Base-by-base conservation (phyloP, 83 land plant species). In the Picea engelmannii region DNA sequence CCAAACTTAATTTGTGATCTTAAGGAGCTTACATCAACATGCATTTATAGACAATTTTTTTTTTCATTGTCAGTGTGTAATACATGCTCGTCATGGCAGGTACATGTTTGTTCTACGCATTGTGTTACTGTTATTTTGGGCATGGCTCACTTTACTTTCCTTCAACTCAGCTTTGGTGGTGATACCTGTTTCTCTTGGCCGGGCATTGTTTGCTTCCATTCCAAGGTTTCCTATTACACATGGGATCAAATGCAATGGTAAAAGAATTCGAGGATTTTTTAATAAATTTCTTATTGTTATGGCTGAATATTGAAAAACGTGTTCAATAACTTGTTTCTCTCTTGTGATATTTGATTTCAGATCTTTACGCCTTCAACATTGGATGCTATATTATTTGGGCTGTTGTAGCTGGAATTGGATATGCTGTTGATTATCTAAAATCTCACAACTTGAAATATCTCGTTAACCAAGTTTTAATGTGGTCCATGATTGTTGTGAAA, bases 171-270 rank as follows among this genome's bases (percentile, higher is more conserved):
- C 94, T 25, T 79, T 96, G 86, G 84, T 96, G 79, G 90, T 94
- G 63, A 84, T 96, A 27, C 99, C 99, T 31, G 82, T 95, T 68
- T 94, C 97, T 35, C 81, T 96, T 79, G 99, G 99, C 31, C 89
- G 99, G 2, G 87, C 87, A 24, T 80, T 94, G 20, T 93, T 96
- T 80, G 84, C 90, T 84, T 86, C 89, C 25, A 86, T 94, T 70
- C 96, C 99, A 20, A 85, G 93, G 38, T 93, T 95, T 47, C 99
- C 99, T 63, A 88, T 95, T 18, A 89, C 96, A 44, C 95, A 97
- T 86, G 99, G 99, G 78, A 90, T 95, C 40, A 95, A 96, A 74
- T 96, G 99, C 89, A 96, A 96, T 83, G 98, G 97, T 96, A 88
- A 84, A 84, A 40, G 58, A 23, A 65, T 66, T 79, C 5, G 31